Conservation (phyloP, 208 protist species). For the Leishmania braziliensis region DNA sequence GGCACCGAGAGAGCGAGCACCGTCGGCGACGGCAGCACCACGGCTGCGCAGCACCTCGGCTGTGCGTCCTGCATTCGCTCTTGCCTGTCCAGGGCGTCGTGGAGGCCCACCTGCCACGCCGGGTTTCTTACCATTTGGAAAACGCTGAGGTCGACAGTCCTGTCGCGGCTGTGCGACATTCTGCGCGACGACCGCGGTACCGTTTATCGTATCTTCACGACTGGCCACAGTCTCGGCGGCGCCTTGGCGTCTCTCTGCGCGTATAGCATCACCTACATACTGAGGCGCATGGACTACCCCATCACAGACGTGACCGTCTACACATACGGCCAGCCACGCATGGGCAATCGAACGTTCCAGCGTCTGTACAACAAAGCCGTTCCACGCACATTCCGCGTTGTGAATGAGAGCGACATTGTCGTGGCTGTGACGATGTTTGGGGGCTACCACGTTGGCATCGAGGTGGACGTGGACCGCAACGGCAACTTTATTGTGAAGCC, state of each 20-base stretch:
- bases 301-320: conserved; percentile 85
- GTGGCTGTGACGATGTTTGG: conserved; percentile 64
- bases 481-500: conserved; percentile 92
- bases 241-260: conserved; percentile 89
- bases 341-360: conserved; percentile 82
- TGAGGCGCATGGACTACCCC: conserved; percentile 60
- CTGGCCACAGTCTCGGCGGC: conserved; percentile 89
- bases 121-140: conserved; percentile 89
- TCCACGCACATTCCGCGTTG: conserved; percentile 82
- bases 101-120: conserved; percentile 73
- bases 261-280: conserved; percentile 66
- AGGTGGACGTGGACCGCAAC: conserved; percentile 87
- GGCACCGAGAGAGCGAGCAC: conserved; percentile 8
- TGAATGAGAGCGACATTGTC: conserved; percentile 91
- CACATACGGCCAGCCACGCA: conserved; percentile 88
- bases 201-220: conserved; percentile 83
- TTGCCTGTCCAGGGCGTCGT: conserved; percentile 30
- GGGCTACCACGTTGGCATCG: conserved; percentile 81
- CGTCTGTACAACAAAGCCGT: conserved; percentile 78
- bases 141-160: conserved; percentile 53
- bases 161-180: conserved; percentile 46
- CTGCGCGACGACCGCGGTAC: conserved; percentile 39
- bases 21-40: conserved; percentile 19
- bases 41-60: conserved; percentile 26
- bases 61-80: conserved; percentile 34